Conservation (phyloP, 2,329 filamentous ascomycete genomes). For the Apiospora malaysiana region DNA sequence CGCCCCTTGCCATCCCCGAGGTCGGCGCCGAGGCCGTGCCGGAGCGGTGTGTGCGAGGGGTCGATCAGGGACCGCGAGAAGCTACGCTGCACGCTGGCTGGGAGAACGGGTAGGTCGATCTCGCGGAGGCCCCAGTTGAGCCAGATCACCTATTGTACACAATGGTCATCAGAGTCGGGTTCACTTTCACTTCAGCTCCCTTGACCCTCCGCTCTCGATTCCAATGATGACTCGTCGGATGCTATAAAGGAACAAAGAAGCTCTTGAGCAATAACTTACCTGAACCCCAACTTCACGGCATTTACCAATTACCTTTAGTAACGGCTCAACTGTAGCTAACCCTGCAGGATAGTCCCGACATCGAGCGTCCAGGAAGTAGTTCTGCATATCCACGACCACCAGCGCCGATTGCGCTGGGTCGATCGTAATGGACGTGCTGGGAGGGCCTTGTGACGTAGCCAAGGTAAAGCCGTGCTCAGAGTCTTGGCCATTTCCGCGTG, state of each 20-base stretch:
- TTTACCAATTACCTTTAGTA: slow-evolving; percentile 47
- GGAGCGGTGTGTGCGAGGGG: slow-evolving; percentile 26
- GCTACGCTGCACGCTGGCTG: slow-evolving; percentile 52
- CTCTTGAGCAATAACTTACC: slow-evolving; percentile 32
- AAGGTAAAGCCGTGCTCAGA: slow-evolving; percentile 29
- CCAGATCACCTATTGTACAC: slow-evolving; percentile 50
- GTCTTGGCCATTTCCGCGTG: slow-evolving; percentile 25
- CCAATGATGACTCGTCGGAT: not conserved
- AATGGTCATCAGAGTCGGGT: not conserved
- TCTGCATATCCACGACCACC: slow-evolving; percentile 60
- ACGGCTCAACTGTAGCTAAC: slow-evolving; percentile 48
- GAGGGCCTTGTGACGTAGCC: slow-evolving; percentile 35
- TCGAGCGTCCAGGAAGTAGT: slow-evolving; percentile 53
- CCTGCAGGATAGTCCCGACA: slow-evolving; percentile 49
- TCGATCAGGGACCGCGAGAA: slow-evolving; percentile 51
- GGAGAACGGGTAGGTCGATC: slow-evolving; percentile 55
- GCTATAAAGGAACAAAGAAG: not conserved
- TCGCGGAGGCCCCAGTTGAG: slow-evolving; percentile 64
- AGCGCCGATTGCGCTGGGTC: slow-evolving; percentile 50
- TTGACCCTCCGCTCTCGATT: not conserved
- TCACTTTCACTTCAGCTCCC: not conserved
- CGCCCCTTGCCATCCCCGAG: slow-evolving; percentile 50
- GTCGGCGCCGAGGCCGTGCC: slow-evolving; percentile 52
- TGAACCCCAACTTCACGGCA: slow-evolving; percentile 57
- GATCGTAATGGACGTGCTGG: slow-evolving; percentile 43